Evolutionary conservation across 192 early-diverging fungal genomes (phyloP), one percentile per base, ranked within the genome.

Genomic region (Phycomyces nitens): DNA sequence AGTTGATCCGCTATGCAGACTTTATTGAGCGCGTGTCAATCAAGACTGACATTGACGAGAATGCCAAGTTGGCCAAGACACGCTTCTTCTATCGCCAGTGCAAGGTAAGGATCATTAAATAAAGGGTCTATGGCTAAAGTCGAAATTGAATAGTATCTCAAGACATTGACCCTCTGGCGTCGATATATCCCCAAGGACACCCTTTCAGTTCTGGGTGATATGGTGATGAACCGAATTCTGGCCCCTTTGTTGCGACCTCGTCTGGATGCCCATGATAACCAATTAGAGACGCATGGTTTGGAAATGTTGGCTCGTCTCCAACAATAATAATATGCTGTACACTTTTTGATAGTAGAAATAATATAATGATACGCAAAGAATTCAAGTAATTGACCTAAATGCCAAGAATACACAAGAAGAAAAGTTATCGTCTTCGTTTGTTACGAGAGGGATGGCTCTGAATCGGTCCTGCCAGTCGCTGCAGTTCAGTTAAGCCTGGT

Each of bases 1-100:
- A 49, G 20, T 22, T 70, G 1, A 50, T 60, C 11, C 65, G 56
- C 16, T 62, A 62, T 60, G 65, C 59, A 21, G 59, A 75, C 24
- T 18, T 75, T 10, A 22, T 70, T 14, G 55, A 57, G 29, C 23
- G 49, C 14, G 58, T 54, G 6, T 44, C 40, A 7, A 21, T 60
- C 15, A 20, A 53, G 11, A 15, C 11, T 6, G 51, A 62, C 2
- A 38, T 27, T 29, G 29, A 53, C 21, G 58, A 38, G 3, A 49
- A 57, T 3, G 27, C 42, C 5, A 10, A 27, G 14, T 52, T 68
- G 16, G 65, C 59, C 5, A 70, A 68, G 23, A 44, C 54, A n/a
- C 68, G 64, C 1, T 65, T 75, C n/a, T 49, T 70, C n/a, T 55
- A 53, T 62, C 40, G 73, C 23, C 57, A 63, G 58, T 66, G 54